These are phyloP conservation scores for Jamesozyma jinghongensis DNA, from an alignment of 805 yeast genomes.

Conservation along the genomic window DNA sequence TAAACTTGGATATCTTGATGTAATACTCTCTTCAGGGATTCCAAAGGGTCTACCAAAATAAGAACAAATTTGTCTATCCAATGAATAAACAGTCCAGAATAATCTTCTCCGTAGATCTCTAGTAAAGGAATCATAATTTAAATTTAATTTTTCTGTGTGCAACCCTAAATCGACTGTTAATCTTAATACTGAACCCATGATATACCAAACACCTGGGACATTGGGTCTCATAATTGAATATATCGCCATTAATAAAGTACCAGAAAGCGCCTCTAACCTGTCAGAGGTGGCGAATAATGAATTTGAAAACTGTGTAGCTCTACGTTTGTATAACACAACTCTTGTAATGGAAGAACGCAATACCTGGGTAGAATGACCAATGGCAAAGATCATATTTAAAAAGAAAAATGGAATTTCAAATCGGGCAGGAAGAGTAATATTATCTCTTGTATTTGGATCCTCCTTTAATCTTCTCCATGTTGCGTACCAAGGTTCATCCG, in stretches of 20 bases:
- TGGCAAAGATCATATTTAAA: conserved; percentile 68
- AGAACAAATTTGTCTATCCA: conserved; percentile 80
- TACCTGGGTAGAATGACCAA: conserved; percentile 67
- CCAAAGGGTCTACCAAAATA: conserved; percentile 85
- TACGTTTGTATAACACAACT: conserved; percentile 59
- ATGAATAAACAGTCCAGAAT: conserved; percentile 83
- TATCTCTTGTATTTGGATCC: conserved; percentile 23
- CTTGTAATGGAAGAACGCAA: conserved; percentile 55
- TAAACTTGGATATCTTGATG: conserved; percentile 61
- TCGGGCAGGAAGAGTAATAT: conserved; percentile 38
- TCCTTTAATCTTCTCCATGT: conserved; percentile 37
- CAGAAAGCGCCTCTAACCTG: conserved; percentile 64
- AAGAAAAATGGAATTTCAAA: conserved; percentile 55
- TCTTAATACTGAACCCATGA: conserved; percentile 70
- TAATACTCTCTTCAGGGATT: conserved; percentile 71
- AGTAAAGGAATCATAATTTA: conserved; percentile 42
- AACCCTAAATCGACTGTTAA: conserved; percentile 77
- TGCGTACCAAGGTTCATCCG: conserved; percentile 12
- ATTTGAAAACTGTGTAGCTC: conserved; percentile 54
- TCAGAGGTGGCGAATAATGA: conserved; percentile 48
- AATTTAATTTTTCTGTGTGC: conserved; percentile 52
- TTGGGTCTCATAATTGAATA: conserved; percentile 85
- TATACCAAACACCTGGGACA: conserved; percentile 88
- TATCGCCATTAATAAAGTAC: conserved; percentile 54
- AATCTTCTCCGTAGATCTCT: conserved; percentile 64